Percentiles rank a stretch among this genome's conserved stretches.
Evolutionary conservation across 352 stramenopile species (phyloP).

Genomic region (Bremia lactucae): DNA sequence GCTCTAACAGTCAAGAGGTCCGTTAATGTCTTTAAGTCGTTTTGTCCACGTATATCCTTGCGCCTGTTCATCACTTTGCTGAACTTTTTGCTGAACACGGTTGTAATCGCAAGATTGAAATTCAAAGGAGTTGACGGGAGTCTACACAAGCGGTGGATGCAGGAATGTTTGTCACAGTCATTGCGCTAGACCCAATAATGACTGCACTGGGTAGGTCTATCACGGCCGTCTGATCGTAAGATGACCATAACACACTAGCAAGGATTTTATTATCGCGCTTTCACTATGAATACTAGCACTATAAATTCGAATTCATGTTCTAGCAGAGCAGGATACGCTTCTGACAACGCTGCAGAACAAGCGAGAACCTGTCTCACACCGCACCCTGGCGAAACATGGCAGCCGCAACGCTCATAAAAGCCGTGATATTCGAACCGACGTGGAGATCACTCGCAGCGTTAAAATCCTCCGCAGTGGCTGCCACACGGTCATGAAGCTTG

Average conservation of each 20-base stretch:
- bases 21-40: constrained; percentile 12
- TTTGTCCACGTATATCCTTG: constrained; percentile 16
- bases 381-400: constrained; percentile 95
- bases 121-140: neutral
- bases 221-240: too few species aligned
- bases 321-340: constrained; percentile 4
- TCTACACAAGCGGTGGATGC: too few species aligned
- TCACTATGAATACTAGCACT: too few species aligned
- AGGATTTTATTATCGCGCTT: too few species aligned
- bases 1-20: constrained; percentile 4
- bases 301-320: too few species aligned
- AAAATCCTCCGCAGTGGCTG: constrained; percentile 61
- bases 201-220: neutral
- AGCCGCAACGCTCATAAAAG: constrained; percentile 95
- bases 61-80: constrained; percentile 7
- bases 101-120: constrained; percentile 9
- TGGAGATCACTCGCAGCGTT: constrained; percentile 70
- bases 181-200: neutral
- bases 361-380: constrained; percentile 60
- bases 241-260: too few species aligned
- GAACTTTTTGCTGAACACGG: constrained; percentile 5
- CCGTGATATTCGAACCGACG: constrained; percentile 92
- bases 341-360: neutral
- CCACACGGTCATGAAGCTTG: constrained; percentile 56
- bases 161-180: too few species aligned